Percentiles rank a stretch among this genome's conserved stretches.
Evolutionary conservation across 257 asterid genomes (phyloP).

Genomic region (Primulina eburnea): DNA sequence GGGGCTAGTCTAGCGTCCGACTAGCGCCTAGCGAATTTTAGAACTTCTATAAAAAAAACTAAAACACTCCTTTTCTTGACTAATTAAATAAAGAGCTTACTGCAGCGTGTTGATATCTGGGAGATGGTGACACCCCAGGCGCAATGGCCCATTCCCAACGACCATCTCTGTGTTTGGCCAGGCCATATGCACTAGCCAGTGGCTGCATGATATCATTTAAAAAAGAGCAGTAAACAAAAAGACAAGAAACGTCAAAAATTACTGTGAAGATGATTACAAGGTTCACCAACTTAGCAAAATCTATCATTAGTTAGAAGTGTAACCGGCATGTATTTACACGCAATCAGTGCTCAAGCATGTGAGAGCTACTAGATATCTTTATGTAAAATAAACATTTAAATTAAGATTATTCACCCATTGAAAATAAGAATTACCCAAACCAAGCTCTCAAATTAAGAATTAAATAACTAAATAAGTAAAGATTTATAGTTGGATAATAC

Average conservation of each 20-base stretch:
- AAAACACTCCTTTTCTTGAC: conserved; percentile 7
- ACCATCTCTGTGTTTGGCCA: conserved; percentile 99
- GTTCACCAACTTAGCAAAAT: conserved; percentile 10
- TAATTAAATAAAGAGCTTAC: conserved; percentile 41
- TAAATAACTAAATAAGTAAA: too few relatives aligned
- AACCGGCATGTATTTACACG: neutral
- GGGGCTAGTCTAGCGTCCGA: too few relatives aligned
- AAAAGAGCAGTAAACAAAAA: conserved; percentile 12
- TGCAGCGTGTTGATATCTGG: conserved; percentile 99
- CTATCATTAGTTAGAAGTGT: neutral
- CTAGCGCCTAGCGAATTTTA: too few relatives aligned
- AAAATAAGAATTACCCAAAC: neutral
- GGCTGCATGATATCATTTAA: conserved; percentile 54
- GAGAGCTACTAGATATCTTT: neutral
- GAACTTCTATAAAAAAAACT: neutral
- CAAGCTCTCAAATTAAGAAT: neutral
- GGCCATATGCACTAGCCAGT: conserved; percentile 95
- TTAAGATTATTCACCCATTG: neutral
- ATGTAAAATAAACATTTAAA: neutral
- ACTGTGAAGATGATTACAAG: conserved; percentile 13
- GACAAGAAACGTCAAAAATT: conserved; percentile 16
- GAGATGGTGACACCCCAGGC: conserved; percentile 98
- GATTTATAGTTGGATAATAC: neutral
- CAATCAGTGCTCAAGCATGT: neutral
- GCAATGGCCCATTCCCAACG: conserved; percentile 99